Base-by-base conservation (phyloP, 1,284 basidiomycete genomes). In the Ustanciosporium gigantosporum region DNA sequence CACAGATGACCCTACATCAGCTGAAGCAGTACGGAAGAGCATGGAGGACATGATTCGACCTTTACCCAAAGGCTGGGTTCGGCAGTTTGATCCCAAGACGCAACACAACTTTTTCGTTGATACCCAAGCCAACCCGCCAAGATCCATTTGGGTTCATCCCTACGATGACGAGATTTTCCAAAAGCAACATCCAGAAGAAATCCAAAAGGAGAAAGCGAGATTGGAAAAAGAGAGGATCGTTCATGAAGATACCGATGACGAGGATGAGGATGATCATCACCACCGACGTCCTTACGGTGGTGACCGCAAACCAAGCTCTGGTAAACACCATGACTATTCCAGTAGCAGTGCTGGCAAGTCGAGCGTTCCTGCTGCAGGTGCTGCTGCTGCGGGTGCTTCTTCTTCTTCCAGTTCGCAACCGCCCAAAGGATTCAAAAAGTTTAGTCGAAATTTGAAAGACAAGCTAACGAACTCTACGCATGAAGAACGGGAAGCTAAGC, bases 121-220 rank as follows among this genome's bases (percentile, higher is more conserved):
- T 34, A 77, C 77, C 3, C 64, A 41, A 7, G 68, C 71, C 2
- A 61, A 43, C 5, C 77, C 77, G 3, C 73, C 77, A 14, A 57
- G 77, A 5, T 73, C 69, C 15, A 78, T 77, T 53, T 79, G 77
- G 77, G 41, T 57, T 2, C 77, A 78, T 39, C 77, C 77, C 1
- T 53, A 47, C 22, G 75, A 77, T 42, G 77, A 66, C 22, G 41
- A 32, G 6, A 50, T 58, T 35, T 65, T 37, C 21, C 61, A 59
- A 31, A 40, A 47, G 8, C 46, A 58, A 27, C 61, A 65, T 44
- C 61, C 61, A 3, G 46, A 49, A 3, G 37, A 55, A 7, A 19
- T 65, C 2, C 25, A 25, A 15, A 23, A 29, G 16, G 59, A 64
- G 27, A 27, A 41, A 0, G 55, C 53, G 21, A 24, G 61, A 9